These are phyloP conservation scores for Penicillium salamii DNA, from an alignment of 495 filamentous ascomycete genomes.

Conservation along the genomic window DNA sequence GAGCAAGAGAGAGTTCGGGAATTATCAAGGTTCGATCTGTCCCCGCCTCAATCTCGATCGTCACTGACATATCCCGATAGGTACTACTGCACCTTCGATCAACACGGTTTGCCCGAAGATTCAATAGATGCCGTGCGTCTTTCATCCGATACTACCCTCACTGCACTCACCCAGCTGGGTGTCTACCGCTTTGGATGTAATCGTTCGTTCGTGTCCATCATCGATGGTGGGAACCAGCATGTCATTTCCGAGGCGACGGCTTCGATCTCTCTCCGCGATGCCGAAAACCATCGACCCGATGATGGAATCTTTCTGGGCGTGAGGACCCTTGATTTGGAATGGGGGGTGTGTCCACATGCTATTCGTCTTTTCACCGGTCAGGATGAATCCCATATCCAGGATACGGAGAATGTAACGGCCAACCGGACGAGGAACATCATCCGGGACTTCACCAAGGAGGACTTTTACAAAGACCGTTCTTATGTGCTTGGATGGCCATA, in stretches of 20 bases:
- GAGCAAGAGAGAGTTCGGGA: constrained; percentile 12
- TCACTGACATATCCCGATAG: constrained; percentile 1
- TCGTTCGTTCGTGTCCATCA: constrained; percentile 53
- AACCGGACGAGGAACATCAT: constrained; percentile 39
- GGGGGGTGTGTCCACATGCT: constrained; percentile 43
- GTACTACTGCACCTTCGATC: constrained; percentile 13
- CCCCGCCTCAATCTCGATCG: background rate
- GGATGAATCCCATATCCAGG: constrained; percentile 11
- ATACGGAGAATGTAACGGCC: constrained; percentile 4
- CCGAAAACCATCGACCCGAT: constrained; percentile 21
- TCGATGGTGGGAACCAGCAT: constrained; percentile 51
- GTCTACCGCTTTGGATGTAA: constrained; percentile 48
- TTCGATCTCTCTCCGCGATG: constrained; percentile 37
- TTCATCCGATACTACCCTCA: constrained; percentile 52
- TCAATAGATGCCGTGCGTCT: background rate
- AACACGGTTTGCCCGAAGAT: background rate
- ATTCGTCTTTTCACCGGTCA: constrained; percentile 24
- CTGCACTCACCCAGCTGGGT: constrained; percentile 59
- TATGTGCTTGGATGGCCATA: constrained; percentile 37
- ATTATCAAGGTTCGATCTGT: constrained; percentile 6
- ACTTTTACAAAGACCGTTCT: constrained; percentile 35
- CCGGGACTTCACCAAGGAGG: constrained; percentile 43
- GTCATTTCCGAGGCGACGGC: constrained; percentile 60
- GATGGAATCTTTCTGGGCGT: constrained; percentile 40
- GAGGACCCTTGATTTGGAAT: constrained; percentile 33